Evolutionary conservation across 2,329 filamentous ascomycete species (phyloP), one percentile per base, ranked within the genome.

Genomic region (Chrysosporium queenslandicum): DNA sequence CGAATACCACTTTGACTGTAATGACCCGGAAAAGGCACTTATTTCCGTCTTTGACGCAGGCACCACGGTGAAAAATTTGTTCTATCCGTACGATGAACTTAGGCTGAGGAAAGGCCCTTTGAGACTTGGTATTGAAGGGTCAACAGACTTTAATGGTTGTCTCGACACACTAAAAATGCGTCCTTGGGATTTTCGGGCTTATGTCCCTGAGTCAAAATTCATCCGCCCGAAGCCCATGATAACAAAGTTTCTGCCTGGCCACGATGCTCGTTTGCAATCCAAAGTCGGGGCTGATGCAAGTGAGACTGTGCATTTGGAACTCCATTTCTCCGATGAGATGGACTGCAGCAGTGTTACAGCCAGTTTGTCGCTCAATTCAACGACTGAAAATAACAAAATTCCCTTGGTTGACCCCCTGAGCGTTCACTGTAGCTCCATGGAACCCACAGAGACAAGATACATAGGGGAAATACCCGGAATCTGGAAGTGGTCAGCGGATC

Each of bases 261-360:
- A 85, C 58, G 82, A 85, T 59, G 64, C 66, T 1, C 75, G 79
- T 1, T 61, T 83, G 3, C 55, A 74, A 16, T 81, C 80, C 0
- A 72, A 65, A 29, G 71, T 70, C 14, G 55, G 56, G 0, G 63
- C 68, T 0, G 66, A 68, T 29, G 60, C 69, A 39, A 62, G 67
- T 21, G 74, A 78, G 46, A 68, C 63, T 4, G 58, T 81, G 14
- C 63, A 73, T 4, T 67, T 84, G 41, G 71, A 76, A 46, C 54
- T 85, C 3, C 74, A 78, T 32, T 85, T 82, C 62, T 82, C 79
- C 0, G 69, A 70, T 1, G 67, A 75, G 42, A 83, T 85, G 81
- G 70, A 80, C 58, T 85, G 82, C 63, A 68, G 75, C n/a, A 69
- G 68, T 0, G 67, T 83, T 12, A 74, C 70, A 0, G 62, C 73